Evolutionary conservation across 2,329 filamentous ascomycete species (phyloP).

Genomic region (Nemania diffusa): DNA sequence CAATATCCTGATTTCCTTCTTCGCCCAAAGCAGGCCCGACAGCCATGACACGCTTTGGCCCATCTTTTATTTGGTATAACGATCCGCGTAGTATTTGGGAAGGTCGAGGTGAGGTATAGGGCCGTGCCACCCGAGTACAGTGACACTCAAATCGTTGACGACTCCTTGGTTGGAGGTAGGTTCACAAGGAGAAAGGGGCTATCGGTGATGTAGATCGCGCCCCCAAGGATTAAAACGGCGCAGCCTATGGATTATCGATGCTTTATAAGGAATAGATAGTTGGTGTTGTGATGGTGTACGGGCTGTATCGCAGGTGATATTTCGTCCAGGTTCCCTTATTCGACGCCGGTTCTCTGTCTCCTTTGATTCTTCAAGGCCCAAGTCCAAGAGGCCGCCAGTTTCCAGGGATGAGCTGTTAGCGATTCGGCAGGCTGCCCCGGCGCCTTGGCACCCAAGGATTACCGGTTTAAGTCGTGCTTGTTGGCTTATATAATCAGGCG

Average conservation of each 20-base stretch:
- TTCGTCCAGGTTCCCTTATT: not conserved
- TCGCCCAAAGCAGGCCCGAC: constrained; percentile 81
- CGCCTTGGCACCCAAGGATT: constrained; percentile 38
- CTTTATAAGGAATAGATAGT: not conserved
- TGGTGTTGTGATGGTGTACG: not conserved
- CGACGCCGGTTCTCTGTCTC: not conserved
- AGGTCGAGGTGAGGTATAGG: constrained; percentile 4
- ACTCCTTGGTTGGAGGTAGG: constrained; percentile 8
- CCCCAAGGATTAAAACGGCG: constrained; percentile 5
- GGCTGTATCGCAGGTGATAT: constrained; percentile 2
- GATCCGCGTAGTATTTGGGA: not conserved
- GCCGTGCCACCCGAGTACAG: constrained; percentile 20
- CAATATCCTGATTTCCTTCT: constrained; percentile 98
- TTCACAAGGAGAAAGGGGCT: constrained; percentile 28
- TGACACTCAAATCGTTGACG: not conserved
- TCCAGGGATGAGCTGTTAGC: constrained; percentile 26
- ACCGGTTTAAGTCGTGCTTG: not conserved
- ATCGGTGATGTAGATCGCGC: constrained; percentile 10
- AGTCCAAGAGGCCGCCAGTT: constrained; percentile 34
- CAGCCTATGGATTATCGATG: not conserved
- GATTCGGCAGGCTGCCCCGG: constrained; percentile 26
- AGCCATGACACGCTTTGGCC: constrained; percentile 75
- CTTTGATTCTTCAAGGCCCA: constrained; percentile 21
- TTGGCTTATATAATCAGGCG: not conserved
- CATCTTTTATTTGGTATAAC: constrained; percentile 55